Conservation (phyloP, 371 early-diverging fungal genomes). For the Catenaria anguillulae region DNA sequence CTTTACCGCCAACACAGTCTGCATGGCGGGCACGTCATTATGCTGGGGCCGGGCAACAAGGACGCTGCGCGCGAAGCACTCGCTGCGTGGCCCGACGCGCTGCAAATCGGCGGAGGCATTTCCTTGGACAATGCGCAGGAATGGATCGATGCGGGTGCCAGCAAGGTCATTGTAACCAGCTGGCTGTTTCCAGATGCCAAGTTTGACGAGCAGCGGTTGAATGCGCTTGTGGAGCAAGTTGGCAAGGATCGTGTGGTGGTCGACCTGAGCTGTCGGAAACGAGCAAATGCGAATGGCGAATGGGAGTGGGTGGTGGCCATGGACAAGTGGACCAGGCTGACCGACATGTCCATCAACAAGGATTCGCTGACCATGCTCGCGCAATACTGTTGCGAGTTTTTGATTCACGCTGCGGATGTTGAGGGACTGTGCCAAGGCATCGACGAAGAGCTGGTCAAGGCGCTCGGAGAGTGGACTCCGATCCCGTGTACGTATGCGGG, state of each 20-base stretch:
- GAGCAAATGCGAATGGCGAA: too few species aligned
- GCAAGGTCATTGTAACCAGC: slow-evolving; percentile 87
- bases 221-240: slow-evolving; percentile 37
- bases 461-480: slow-evolving; percentile 65
- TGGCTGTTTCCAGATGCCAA: slow-evolving; percentile 71
- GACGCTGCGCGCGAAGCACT: slow-evolving; percentile 72
- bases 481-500: slow-evolving; percentile 94
- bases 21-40: slow-evolving; percentile 84
- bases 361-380: too few species aligned
- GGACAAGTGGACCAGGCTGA: slow-evolving; percentile 92
- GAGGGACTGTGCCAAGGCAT: slow-evolving; percentile 91
- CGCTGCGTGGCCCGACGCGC: slow-evolving; percentile 63
- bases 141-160: slow-evolving; percentile 78
- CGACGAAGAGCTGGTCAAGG: slow-evolving; percentile 66
- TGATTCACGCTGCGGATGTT: slow-evolving; percentile 95
- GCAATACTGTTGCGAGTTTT: slow-evolving; percentile 54
- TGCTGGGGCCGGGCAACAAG: slow-evolving; percentile 78
- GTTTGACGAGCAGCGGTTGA: slow-evolving; percentile 51
- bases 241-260: slow-evolving; percentile 75
- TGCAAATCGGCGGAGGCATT: slow-evolving; percentile 95
- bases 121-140: slow-evolving; percentile 60
- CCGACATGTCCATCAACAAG: slow-evolving; percentile 39
- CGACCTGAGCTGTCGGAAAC: slow-evolving; percentile 62
- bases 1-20: slow-evolving; percentile 58
- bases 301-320: slow-evolving; percentile 89